Conservation (phyloP, 176 grass and related monocot genomes). For the Aegilops bicornis region DNA sequence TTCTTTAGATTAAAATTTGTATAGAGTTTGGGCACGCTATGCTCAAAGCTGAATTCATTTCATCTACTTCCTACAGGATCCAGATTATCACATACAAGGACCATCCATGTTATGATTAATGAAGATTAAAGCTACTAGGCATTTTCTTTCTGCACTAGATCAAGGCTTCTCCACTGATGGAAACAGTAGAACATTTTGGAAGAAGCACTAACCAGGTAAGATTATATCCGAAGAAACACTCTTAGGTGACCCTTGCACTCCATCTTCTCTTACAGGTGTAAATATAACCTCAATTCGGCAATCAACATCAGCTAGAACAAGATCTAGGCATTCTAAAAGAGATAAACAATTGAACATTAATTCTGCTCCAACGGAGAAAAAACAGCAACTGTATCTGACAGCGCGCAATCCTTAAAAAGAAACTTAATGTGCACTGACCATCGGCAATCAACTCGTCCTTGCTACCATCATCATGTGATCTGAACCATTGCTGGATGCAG, state of each 20-base stretch:
- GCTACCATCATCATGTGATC: conserved; percentile 49
- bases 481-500: conserved; percentile 92
- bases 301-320: conserved; percentile 70
- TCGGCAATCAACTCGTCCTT: conserved; percentile 64
- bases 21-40: background rate
- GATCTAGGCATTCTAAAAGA: conserved; percentile 74
- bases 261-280: conserved; percentile 78
- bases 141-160: background rate
- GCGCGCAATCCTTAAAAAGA: conserved; percentile 28
- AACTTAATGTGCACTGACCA: conserved; percentile 50
- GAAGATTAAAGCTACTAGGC: background rate
- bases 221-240: conserved; percentile 68
- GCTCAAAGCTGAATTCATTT: conserved; percentile 13
- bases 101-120: background rate
- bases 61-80: conserved; percentile 12
- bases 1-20: background rate
- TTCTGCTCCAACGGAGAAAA: conserved; percentile 5
- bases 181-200: conserved; percentile 3
- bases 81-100: background rate
- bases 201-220: conserved; percentile 71
- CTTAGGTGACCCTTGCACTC: conserved; percentile 60
- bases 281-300: conserved; percentile 65
- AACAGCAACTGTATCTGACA: conserved; percentile 11
- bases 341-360: conserved; percentile 30
- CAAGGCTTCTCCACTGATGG: conserved; percentile 9